Conservation (phyloP, 2,329 filamentous ascomycete genomes). For the Pseudogymnoascus sp. region DNA sequence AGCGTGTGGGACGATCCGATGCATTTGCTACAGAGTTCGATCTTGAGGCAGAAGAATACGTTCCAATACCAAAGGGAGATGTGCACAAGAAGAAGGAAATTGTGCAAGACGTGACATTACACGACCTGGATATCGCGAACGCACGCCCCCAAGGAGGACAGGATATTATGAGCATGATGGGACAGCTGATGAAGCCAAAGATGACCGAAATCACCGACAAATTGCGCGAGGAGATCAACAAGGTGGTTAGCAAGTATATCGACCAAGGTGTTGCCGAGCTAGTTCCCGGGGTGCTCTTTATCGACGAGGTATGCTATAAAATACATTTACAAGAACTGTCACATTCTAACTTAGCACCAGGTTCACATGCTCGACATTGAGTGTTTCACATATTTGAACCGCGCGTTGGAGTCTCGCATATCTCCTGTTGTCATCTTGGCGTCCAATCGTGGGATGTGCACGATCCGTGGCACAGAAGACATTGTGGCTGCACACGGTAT, state of each 20-base stretch:
- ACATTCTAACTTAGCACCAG: conserved; percentile 34
- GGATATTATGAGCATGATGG: conserved; percentile 99
- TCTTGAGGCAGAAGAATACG: conserved; percentile 96
- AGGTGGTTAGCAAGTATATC: conserved; percentile 98
- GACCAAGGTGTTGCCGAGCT: conserved; percentile 96
- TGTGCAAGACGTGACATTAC: conserved; percentile 94
- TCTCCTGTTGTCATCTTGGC: conserved; percentile 96
- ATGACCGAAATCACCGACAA: conserved; percentile 99
- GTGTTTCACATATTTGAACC: conserved; percentile 98
- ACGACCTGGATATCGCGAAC: conserved; percentile 94
- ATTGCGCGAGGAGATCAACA: conserved; percentile 91
- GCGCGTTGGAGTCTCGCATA: conserved; percentile 89
- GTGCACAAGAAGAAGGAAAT: conserved; percentile 99
- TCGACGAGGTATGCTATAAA: conserved; percentile 69
- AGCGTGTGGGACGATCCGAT: conserved; percentile 90
- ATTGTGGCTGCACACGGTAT: conserved; percentile 86
- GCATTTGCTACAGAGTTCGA: conserved; percentile 98
- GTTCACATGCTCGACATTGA: conserved; percentile 99
- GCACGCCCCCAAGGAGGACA: conserved; percentile 91
- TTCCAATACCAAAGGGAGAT: conserved; percentile 96
- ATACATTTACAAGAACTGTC: background rate
- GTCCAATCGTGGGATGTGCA: conserved; percentile 89
- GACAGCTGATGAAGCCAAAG: conserved; percentile 98
- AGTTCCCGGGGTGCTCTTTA: conserved; percentile 96
- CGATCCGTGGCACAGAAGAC: conserved; percentile 78